A percentile compares a stretch with the other conserved stretches of the same genome.
These are phyloP conservation scores for Sporodiniella umbellata DNA, from an alignment of 371 early-diverging fungal species.

Conservation along the genomic window DNA sequence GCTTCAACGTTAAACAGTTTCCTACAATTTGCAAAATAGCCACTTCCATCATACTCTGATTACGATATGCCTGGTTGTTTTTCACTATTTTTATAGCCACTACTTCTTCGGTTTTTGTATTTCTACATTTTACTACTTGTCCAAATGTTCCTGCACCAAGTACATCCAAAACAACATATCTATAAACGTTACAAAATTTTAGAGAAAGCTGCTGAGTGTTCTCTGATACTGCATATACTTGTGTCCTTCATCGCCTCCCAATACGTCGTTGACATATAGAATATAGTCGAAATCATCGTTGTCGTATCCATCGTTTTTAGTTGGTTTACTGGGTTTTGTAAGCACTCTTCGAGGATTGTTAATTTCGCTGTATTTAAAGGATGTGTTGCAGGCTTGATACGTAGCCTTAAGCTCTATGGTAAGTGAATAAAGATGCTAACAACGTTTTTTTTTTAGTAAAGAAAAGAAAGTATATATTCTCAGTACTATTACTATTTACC, in stretches of 20 bases:
- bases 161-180: constrained; percentile 85
- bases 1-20: no score
- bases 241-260: constrained; percentile 76
- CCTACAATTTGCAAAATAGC: constrained; percentile 80
- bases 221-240: constrained; percentile 51
- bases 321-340: constrained; percentile 90
- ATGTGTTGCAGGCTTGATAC: constrained; percentile 52
- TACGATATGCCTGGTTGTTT: constrained; percentile 92
- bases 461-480: no score
- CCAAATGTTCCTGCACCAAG: constrained; percentile 99
- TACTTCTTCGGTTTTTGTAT: constrained; percentile 78
- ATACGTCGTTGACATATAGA: constrained; percentile 90
- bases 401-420: constrained; percentile 26
- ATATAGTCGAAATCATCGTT: constrained; percentile 96
- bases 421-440: constrained; percentile 24
- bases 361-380: constrained; percentile 69
- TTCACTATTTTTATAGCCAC: constrained; percentile 98
- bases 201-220: neutral
- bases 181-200: constrained; percentile 8
- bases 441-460: no score
- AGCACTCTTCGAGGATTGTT: constrained; percentile 91
- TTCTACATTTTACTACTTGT: constrained; percentile 94
- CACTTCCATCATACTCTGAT: constrained; percentile 96
- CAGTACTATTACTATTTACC: constrained; percentile 6
- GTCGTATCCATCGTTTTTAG: constrained; percentile 91